A percentile compares a stretch with the other conserved stretches of the same genome.
Conservation (phyloP, 257 asterid genomes). For the Linderniella brevidens region DNA sequence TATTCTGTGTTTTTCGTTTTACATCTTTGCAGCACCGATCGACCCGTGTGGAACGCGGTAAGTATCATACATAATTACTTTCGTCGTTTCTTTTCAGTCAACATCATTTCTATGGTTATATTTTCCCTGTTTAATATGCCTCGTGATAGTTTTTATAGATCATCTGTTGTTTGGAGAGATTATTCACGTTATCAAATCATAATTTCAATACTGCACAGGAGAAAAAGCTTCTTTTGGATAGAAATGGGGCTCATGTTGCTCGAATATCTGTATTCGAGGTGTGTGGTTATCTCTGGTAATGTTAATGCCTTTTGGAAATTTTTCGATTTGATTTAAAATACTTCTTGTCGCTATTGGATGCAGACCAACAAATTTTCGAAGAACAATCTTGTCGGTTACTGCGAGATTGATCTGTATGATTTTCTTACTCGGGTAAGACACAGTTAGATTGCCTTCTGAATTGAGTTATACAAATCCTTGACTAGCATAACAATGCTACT, state of each 20-base stretch:
- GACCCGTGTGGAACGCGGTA: conserved; percentile 90
- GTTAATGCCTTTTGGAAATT: no score
- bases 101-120: no score
- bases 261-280: conserved; percentile 93
- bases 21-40: conserved; percentile 49
- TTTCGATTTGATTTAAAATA: conserved; percentile 1
- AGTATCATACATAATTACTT: conserved; percentile 27
- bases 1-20: not conserved
- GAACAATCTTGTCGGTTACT: conserved; percentile 74
- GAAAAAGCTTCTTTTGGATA: conserved; percentile 84
- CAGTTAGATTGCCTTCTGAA: conserved; percentile 5
- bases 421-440: conserved; percentile 64
- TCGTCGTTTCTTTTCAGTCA: not conserved
- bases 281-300: conserved; percentile 8
- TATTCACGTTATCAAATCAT: no score
- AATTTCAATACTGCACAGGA: conserved; percentile 32
- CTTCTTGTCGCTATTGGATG: conserved; percentile 17
- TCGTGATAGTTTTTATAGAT: no score
- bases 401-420: conserved; percentile 84
- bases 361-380: conserved; percentile 82
- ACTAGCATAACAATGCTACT: not conserved
- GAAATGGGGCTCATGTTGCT: conserved; percentile 72
- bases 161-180: no score
- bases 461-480: conserved; percentile 1
- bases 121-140: no score